Percentiles rank a stretch among this genome's conserved stretches.
Conservation (phyloP, 768 basidiomycete species). For the Pisolithus orientalis region DNA sequence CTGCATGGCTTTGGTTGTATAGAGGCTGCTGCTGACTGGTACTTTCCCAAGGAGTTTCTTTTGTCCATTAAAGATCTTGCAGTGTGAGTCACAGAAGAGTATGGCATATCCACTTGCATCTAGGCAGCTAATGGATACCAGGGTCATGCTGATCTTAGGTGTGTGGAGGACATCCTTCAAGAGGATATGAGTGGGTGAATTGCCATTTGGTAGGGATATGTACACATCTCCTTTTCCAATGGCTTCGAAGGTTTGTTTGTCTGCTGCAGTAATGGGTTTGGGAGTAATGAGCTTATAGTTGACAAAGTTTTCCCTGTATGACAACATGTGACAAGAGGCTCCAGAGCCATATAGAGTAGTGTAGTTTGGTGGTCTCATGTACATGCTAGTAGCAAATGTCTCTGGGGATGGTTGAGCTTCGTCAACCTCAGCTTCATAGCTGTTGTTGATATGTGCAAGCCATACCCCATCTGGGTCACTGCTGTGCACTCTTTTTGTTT, state of each 20-base stretch:
- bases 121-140: too few species aligned
- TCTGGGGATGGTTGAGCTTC: too few species aligned
- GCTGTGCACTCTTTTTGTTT: too few species aligned
- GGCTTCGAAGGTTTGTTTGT: not conserved
- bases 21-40: not conserved
- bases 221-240: conserved; percentile 14
- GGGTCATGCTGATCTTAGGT: too few species aligned
- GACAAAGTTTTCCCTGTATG: not conserved
- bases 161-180: not conserved
- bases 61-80: not conserved
- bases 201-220: conserved; percentile 18
- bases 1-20: not conserved
- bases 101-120: too few species aligned
- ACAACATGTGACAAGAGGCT: not conserved
- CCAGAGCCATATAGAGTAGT: not conserved
- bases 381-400: too few species aligned
- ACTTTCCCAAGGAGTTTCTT: not conserved
- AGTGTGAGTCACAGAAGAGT: conserved; percentile 4
- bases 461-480: too few species aligned
- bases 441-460: too few species aligned
- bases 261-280: conserved; percentile 16
- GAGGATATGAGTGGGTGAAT: not conserved
- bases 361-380: too few species aligned
- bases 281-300: conserved; percentile 8
- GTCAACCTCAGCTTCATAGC: too few species aligned